These are phyloP conservation scores for Straminergon stramineum DNA, from an alignment of 225 moss, liverwort and hornwort genomes.

Conservation along the genomic window DNA sequence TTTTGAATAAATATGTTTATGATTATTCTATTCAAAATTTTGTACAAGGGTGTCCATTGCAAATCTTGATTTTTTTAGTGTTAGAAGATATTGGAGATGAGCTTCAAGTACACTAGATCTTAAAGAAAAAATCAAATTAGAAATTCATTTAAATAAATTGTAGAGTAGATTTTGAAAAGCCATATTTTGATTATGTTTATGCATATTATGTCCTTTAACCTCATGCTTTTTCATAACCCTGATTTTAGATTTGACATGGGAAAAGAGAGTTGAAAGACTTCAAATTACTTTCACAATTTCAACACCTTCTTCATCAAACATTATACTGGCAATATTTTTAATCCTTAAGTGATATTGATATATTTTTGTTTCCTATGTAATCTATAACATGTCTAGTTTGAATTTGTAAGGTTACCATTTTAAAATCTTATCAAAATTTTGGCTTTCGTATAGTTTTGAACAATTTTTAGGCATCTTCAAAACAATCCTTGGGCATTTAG, in stretches of 20 bases:
- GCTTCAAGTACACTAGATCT: not conserved
- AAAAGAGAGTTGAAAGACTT: not conserved
- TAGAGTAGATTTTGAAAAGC: not conserved
- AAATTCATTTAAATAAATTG: not conserved
- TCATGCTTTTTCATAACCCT: not conserved
- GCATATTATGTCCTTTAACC: no score
- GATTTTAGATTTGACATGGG: not conserved
- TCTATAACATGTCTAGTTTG: not conserved
- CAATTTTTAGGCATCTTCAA: fast-evolving
- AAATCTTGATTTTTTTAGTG: not conserved
- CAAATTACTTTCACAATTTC: not conserved
- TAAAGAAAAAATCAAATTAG: not conserved
- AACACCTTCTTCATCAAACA: not conserved
- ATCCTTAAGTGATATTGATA: not conserved
- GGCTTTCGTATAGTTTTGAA: not conserved
- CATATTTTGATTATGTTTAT: not conserved
- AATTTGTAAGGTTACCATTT: not conserved
- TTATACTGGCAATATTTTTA: not conserved
- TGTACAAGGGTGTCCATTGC: not conserved
- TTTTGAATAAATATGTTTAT: not conserved
- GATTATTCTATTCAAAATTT: not conserved
- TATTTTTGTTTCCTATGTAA: not conserved
- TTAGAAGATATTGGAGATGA: not conserved
- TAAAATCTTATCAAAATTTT: not conserved
- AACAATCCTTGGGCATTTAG: not conserved